Evolutionary conservation across 345 rosid species (phyloP), one percentile per base, ranked within the genome.

Genomic region (Bruguiera sexangula): DNA sequence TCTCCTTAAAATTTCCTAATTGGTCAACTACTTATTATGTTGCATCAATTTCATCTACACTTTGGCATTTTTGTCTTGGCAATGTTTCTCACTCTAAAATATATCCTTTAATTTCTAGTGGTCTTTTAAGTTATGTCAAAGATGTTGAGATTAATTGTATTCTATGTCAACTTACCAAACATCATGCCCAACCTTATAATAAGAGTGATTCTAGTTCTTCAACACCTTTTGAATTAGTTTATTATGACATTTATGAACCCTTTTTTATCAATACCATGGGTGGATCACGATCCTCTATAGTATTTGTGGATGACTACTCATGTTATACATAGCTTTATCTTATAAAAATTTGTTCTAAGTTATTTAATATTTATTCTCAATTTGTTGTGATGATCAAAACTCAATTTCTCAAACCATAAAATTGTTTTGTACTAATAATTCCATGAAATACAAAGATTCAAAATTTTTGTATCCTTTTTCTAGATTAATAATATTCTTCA

Each of bases 21-120:
- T 4, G 5, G 10, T 5, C 0, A 2, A 3, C 0, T 18, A 20
- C 0, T 4, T 0, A 18, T 20, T 52, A 0, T 52, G 7, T 18
- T 18, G 0, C n/a, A 1, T 18, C 7, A 6, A 5, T 52, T 21
- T 18, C 24, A 0, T 52, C n/a, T 2, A 3, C 24, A 2, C 6
- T 52, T 52, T 52, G 24, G 7, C 56, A 52, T 52, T 8, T 9
- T 6, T 2, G 0, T 4, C 24, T 52, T 52, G 0, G 8, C 7
- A 24, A 6, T 52, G 6, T 8, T 21, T 20, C 56, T 5, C 2
- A 20, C 6, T 18, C 1, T 5, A 52, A 52, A 52, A 19, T 52
- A 15, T 0, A 7, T 15, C n/a, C n/a, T 51, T 51, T 51, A 51
- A 51, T 18, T 51, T 51, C 54, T 51, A 18, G 7, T 1, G 54